Percentiles rank a stretch among this genome's conserved stretches.
Evolutionary conservation across 768 basidiomycete species (phyloP).

Genomic region (Psilocybe azurescens): DNA sequence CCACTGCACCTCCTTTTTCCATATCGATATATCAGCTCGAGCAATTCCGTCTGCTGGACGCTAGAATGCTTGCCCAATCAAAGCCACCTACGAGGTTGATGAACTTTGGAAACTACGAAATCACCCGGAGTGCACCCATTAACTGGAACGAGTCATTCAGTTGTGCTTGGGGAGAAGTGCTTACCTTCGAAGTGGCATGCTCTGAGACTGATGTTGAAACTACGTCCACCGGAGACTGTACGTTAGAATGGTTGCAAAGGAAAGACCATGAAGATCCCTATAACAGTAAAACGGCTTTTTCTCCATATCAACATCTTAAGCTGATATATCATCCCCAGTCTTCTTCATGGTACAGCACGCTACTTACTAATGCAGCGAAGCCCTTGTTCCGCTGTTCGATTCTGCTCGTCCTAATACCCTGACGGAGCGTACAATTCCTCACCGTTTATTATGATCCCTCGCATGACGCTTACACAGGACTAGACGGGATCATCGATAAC

Average conservation of each 20-base stretch:
- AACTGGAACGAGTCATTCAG: conserved; percentile 1
- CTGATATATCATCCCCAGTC: neutral
- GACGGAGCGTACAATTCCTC: too few relatives aligned
- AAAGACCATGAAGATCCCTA: neutral
- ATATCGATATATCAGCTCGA: conserved; percentile 6
- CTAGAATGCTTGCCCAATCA: neutral
- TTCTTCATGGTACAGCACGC: neutral
- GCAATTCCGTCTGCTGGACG: neutral
- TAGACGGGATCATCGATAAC: too few relatives aligned
- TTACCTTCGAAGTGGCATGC: conserved; percentile 9
- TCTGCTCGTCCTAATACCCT: too few relatives aligned
- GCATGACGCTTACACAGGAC: too few relatives aligned
- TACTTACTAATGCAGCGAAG: neutral
- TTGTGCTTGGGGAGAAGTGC: neutral
- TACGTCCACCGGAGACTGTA: neutral
- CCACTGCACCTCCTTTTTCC: neutral
- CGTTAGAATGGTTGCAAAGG: conserved; percentile 1
- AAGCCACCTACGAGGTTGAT: neutral
- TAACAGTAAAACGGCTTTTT: neutral
- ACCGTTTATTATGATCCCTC: too few relatives aligned
- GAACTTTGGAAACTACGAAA: neutral
- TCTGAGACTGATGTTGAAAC: neutral
- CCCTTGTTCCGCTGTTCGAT: too few relatives aligned
- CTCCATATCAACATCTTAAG: neutral
- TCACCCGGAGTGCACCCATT: neutral